phyloP scores from a whole-genome alignment of 2,329 filamentous ascomycete genomes.

The Fusarium fracticaudum region DNA sequence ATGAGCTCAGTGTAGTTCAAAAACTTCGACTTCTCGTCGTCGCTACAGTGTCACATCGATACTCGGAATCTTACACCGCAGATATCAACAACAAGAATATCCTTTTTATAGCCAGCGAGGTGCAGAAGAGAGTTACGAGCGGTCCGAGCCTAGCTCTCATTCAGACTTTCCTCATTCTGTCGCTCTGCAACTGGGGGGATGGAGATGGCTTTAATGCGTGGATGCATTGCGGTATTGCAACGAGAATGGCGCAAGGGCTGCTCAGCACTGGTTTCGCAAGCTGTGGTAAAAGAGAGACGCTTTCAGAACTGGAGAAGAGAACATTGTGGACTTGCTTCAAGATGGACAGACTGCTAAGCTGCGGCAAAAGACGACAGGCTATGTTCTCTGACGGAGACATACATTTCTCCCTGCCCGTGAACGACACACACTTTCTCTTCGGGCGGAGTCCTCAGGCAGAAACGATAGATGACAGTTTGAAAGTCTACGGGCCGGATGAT shows the following conservation, averaged over 20 bases:
- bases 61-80: background rate
- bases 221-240: slow-evolving; percentile 41
- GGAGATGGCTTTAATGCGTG: slow-evolving; percentile 42
- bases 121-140: slow-evolving; percentile 21
- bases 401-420: slow-evolving; percentile 22
- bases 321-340: slow-evolving; percentile 40
- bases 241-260: slow-evolving; percentile 38
- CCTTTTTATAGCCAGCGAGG: slow-evolving; percentile 11
- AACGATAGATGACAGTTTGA: background rate
- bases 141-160: slow-evolving; percentile 30
- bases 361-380: slow-evolving; percentile 35
- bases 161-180: slow-evolving; percentile 33
- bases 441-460: background rate
- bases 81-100: background rate
- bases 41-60: slow-evolving; percentile 25
- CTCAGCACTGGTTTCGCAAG: slow-evolving; percentile 32
- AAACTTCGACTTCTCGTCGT: slow-evolving; percentile 33
- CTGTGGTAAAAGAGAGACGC: slow-evolving; percentile 13
- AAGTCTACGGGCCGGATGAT: slow-evolving; percentile 14
- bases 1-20: slow-evolving; percentile 2
- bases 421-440: slow-evolving; percentile 36
- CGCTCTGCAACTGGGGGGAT: slow-evolving; percentile 40
- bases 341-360: slow-evolving; percentile 36
- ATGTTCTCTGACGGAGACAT: slow-evolving; percentile 34
- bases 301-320: slow-evolving; percentile 36